Evolutionary conservation across 2,329 filamentous ascomycete species (phyloP).

Genomic region (Colletotrichum eremochloae): DNA sequence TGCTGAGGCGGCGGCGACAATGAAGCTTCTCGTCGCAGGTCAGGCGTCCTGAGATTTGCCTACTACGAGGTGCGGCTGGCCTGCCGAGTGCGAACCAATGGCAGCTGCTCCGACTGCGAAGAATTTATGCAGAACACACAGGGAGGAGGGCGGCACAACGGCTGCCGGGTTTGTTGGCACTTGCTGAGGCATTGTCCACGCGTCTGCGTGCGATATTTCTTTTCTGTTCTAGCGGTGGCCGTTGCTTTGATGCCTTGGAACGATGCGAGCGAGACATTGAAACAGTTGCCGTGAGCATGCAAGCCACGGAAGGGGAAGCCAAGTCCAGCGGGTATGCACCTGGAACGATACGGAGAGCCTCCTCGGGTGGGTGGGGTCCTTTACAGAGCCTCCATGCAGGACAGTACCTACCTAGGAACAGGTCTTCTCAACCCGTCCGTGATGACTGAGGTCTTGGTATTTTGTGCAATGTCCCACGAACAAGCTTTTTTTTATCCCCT

Average conservation of each 20-base stretch:
- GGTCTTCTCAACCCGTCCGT: neutral
- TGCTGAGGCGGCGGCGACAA: neutral
- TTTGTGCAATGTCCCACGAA: neutral
- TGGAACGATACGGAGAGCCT: slow-evolving; percentile 4
- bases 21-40: slow-evolving; percentile 22
- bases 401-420: neutral
- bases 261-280: slow-evolving; percentile 37
- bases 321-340: slow-evolving; percentile 7
- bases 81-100: slow-evolving; percentile 23
- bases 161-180: neutral
- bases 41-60: slow-evolving; percentile 5
- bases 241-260: slow-evolving; percentile 22
- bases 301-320: neutral
- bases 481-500: neutral
- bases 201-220: slow-evolving; percentile 16
- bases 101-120: neutral
- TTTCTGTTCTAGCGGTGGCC: neutral
- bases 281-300: slow-evolving; percentile 33
- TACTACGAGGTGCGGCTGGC: neutral
- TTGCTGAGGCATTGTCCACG: neutral
- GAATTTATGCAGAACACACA: neutral
- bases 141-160: neutral
- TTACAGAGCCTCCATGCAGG: slow-evolving; percentile 36
- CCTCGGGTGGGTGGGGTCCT: slow-evolving; percentile 10
- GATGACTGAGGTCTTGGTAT: neutral